Base-by-base conservation (phyloP, 2,329 filamentous ascomycete species). In the Exophiala alcalophila region DNA sequence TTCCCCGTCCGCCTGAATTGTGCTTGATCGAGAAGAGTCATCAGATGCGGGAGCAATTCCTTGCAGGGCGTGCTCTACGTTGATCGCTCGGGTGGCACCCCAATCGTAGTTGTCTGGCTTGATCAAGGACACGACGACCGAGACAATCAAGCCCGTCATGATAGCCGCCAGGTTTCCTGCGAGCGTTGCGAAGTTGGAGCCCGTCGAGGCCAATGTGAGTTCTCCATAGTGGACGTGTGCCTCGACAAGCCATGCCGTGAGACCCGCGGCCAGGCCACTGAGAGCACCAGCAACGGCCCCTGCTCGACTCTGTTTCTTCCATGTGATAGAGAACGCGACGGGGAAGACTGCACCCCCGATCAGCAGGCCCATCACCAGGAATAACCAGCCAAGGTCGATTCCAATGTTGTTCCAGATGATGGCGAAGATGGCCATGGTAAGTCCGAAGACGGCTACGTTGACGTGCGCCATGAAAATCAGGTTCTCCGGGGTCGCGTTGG, bases 261-360 rank as follows among this genome's bases (percentile, higher is more conserved):
- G 66, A 1, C 83, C 79, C 52, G 80, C 81, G 18, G 68, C 71
- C 2, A 90, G 76, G 5, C 85, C 85, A 1, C 88, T 68, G 1
- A 83, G 82, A 16, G 49, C 23, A 2, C 40, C 44, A 2, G 38
- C 28, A n/a, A 51, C 37, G 19, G 44, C 49, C 11, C 40, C 49
- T 60, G 78, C 79, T 69, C 78, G 80, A 58, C 86, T 87, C 62
- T 94, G 88, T 1, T 82, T 78, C 35, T 76, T 78, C 87, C 88
- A 95, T 40, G 89, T 72, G 0, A 95, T 75, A 0, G 87, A 86
- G 49, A 94, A 70, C 0, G 86, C 83, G 0, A 86, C 85, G 0
- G 89, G 89, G 12, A 95, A 74, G 2, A 94, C 87, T 3, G 86
- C 88, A 0, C 84, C 80, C 0, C 83, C 88, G 58, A 95, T 91